Evolutionary conservation across 192 early-diverging fungal genomes (phyloP).

Genomic region (Martensiomyces pterosporus): DNA sequence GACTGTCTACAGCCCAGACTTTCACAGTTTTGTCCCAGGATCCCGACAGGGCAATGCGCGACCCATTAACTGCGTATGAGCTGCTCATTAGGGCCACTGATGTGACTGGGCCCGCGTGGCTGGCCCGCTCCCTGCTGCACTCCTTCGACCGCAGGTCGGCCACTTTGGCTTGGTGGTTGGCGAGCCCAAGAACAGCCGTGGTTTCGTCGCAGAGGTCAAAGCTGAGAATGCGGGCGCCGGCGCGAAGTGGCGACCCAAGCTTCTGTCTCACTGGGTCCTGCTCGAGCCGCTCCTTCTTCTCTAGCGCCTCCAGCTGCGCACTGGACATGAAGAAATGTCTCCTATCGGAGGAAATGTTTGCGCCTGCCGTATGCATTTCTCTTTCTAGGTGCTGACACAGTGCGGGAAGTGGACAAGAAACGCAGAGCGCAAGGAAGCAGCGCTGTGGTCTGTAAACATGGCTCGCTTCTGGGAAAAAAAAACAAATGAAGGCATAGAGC

Average conservation of each 20-base stretch:
- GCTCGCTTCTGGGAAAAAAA: neutral
- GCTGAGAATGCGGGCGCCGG: slow-evolving; percentile 30
- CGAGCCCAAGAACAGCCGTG: slow-evolving; percentile 34
- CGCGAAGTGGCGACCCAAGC: slow-evolving; percentile 32
- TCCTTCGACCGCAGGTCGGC: slow-evolving; percentile 19
- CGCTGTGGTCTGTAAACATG: too few relatives aligned
- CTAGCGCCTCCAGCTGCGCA: slow-evolving; percentile 48
- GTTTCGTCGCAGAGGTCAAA: slow-evolving; percentile 25
- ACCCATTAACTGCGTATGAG: slow-evolving; percentile 42
- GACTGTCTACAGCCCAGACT: slow-evolving; percentile 75
- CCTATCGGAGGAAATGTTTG: slow-evolving; percentile 36
- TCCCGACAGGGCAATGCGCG: slow-evolving; percentile 67
- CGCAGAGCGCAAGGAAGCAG: too few relatives aligned
- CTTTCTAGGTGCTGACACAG: too few relatives aligned
- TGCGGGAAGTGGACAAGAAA: too few relatives aligned
- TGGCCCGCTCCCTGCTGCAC: slow-evolving; percentile 8
- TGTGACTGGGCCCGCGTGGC: slow-evolving; percentile 70
- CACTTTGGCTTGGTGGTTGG: slow-evolving; percentile 35
- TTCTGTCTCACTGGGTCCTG: slow-evolving; percentile 36
- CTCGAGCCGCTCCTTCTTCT: slow-evolving; percentile 38
- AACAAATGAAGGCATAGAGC: slow-evolving; percentile 2
- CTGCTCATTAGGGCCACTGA: slow-evolving; percentile 53
- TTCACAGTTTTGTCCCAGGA: slow-evolving; percentile 93
- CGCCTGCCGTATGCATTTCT: too few relatives aligned
- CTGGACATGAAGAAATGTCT: slow-evolving; percentile 50